Evolutionary conservation across 1,284 basidiomycete species (phyloP).

Genomic region (Abortiporus biennis): DNA sequence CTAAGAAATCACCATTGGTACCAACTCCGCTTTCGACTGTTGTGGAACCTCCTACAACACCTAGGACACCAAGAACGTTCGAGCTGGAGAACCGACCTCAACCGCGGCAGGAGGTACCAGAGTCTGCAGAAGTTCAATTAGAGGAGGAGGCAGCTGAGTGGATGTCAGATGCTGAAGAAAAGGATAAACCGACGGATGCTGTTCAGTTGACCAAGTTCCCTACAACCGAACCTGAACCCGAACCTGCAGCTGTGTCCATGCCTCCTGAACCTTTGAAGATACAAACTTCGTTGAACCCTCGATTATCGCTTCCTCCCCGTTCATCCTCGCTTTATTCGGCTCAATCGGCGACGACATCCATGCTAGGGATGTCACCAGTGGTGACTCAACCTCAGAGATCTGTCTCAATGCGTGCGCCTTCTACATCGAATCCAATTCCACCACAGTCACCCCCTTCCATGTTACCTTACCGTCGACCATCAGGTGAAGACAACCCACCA

Average conservation of each 20-base stretch:
- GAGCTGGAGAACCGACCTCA: not conserved
- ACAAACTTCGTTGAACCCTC: too few species aligned
- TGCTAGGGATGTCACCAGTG: not conserved
- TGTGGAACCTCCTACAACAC: not conserved
- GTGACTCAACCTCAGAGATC: not conserved
- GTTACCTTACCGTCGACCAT: too few species aligned
- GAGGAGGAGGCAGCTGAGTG: not conserved
- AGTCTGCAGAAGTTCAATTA: not conserved
- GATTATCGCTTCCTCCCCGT: constrained; percentile 3
- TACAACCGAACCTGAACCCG: too few species aligned
- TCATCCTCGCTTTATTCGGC: constrained; percentile 3
- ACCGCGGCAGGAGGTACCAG: not conserved
- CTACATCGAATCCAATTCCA: not conserved
- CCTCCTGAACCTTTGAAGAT: too few species aligned
- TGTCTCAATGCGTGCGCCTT: not conserved
- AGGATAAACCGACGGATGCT: too few species aligned
- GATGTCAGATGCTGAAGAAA: too few species aligned
- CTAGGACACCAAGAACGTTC: not conserved
- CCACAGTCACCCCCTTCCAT: not conserved
- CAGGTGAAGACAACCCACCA: constrained; percentile 13
- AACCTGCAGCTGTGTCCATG: too few species aligned
- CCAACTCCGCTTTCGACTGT: not conserved
- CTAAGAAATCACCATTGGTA: not conserved
- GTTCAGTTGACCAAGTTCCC: too few species aligned
- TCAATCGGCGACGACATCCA: not conserved